These are phyloP conservation scores for Ciborinia camelliae DNA, from an alignment of 2,329 filamentous ascomycete genomes.

Conservation along the genomic window DNA sequence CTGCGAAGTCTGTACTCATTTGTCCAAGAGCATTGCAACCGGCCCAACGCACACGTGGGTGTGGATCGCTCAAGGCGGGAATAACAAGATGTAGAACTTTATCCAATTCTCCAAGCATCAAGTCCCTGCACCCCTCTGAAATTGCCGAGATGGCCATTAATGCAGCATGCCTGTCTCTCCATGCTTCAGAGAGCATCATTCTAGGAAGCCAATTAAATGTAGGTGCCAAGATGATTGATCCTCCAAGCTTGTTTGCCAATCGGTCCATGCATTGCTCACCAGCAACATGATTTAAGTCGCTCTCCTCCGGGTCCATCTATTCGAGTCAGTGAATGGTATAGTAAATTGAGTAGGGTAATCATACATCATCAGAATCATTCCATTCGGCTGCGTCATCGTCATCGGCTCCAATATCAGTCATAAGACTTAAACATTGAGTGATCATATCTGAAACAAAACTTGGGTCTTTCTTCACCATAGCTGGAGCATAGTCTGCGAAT, in stretches of 20 bases:
- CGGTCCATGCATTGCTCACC: constrained; percentile 99
- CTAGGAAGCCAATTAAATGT: constrained; percentile 96
- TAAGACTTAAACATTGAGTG: constrained; percentile 92
- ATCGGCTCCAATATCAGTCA: constrained; percentile 94
- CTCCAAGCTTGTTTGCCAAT: constrained; percentile 93
- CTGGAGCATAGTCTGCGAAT: constrained; percentile 90
- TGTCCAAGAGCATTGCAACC: constrained; percentile 98
- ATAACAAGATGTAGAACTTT: constrained; percentile 95
- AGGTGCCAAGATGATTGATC: constrained; percentile 84
- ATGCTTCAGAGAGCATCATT: constrained; percentile 94
- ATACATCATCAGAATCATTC: constrained; percentile 84
- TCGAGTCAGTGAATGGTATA: constrained; percentile 33
- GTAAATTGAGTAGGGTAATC: neutral
- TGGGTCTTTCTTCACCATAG: constrained; percentile 92
- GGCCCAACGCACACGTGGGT: constrained; percentile 93
- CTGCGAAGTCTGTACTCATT: constrained; percentile 99
- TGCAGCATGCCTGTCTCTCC: constrained; percentile 93
- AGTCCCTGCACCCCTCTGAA: constrained; percentile 90
- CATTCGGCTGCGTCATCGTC: constrained; percentile 94
- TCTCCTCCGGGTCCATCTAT: constrained; percentile 89
- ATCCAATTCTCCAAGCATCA: constrained; percentile 92
- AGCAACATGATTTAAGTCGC: constrained; percentile 93
- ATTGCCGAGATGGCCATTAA: constrained; percentile 99
- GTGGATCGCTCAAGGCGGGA: constrained; percentile 81
- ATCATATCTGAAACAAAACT: constrained; percentile 96